phyloP scores from a whole-genome alignment of 495 filamentous ascomycete genomes.

The Choiromyces venosus region DNA sequence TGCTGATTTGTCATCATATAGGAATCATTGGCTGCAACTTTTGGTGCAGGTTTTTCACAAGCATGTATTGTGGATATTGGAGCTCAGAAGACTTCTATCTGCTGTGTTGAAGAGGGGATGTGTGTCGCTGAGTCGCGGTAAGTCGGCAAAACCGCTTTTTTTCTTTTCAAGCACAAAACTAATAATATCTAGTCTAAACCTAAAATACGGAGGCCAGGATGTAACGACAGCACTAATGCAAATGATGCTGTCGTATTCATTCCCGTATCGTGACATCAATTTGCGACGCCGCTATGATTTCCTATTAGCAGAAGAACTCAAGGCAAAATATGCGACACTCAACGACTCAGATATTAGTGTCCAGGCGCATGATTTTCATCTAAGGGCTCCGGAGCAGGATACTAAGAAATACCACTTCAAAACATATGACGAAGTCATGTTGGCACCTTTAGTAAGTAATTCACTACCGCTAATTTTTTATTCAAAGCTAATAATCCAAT shows the following conservation, averaged over 20 bases:
- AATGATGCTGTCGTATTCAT: conserved; percentile 93
- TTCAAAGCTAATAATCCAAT: neutral
- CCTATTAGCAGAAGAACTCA: conserved; percentile 87
- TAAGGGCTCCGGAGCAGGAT: conserved; percentile 78
- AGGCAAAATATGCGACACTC: conserved; percentile 81
- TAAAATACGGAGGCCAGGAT: conserved; percentile 88
- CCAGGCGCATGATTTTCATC: conserved; percentile 76
- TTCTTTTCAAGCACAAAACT: conserved; percentile 4
- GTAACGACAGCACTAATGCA: conserved; percentile 91
- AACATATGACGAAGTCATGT: conserved; percentile 85
- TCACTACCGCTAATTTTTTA: neutral
- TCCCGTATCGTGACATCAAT: conserved; percentile 91
- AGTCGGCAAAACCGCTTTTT: neutral
- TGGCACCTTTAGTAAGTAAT: conserved; percentile 69
- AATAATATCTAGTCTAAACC: conserved; percentile 56
- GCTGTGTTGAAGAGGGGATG: conserved; percentile 95
- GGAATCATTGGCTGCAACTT: conserved; percentile 87
- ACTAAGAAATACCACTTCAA: conserved; percentile 90
- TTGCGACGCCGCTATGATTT: conserved; percentile 86
- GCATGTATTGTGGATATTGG: conserved; percentile 95
- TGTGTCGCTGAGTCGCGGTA: conserved; percentile 77
- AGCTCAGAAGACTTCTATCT: conserved; percentile 95
- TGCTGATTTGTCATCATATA: conserved; percentile 9
- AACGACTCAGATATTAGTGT: conserved; percentile 71
- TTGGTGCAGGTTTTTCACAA: conserved; percentile 88